Conservation (phyloP, 78 protist species). For the Tieghemostelium lacteum region DNA sequence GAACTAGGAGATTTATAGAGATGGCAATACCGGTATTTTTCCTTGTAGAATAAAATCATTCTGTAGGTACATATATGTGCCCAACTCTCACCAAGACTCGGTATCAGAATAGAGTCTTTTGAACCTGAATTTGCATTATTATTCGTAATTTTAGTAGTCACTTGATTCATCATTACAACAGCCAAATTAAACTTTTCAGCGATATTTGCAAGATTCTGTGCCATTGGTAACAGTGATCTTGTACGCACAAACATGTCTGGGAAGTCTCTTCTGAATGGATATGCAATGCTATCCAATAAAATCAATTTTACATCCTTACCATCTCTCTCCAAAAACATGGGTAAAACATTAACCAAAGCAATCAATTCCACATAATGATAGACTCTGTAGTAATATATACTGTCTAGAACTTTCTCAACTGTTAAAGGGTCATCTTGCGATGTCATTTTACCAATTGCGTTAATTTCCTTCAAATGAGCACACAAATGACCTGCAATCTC, state of each 20-base stretch:
- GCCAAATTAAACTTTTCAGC: slow-evolving; percentile 62
- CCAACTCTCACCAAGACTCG: slow-evolving; percentile 86
- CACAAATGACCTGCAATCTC: slow-evolving; percentile 78
- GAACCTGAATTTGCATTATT: neutral
- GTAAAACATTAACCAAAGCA: slow-evolving; percentile 66
- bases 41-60: slow-evolving; percentile 27
- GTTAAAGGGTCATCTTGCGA: neutral
- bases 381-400: slow-evolving; percentile 72
- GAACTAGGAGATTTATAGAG: slow-evolving; percentile 30
- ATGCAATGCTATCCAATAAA: slow-evolving; percentile 84
- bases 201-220: slow-evolving; percentile 35
- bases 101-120: slow-evolving; percentile 57
- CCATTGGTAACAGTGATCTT: slow-evolving; percentile 35
- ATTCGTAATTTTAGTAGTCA: slow-evolving; percentile 59
- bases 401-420: slow-evolving; percentile 22
- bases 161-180: slow-evolving; percentile 86
- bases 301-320: slow-evolving; percentile 62
- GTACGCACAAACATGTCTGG: slow-evolving; percentile 56
- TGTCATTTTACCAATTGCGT: no score
- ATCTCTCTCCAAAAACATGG: slow-evolving; percentile 23
- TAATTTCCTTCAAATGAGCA: slow-evolving; percentile 22
- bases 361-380: slow-evolving; percentile 82
- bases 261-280: slow-evolving; percentile 84
- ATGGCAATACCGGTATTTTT: slow-evolving; percentile 31
- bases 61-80: slow-evolving; percentile 79